Conservation (phyloP, 768 basidiomycete species). For the Xerocomellus amylosporus region DNA sequence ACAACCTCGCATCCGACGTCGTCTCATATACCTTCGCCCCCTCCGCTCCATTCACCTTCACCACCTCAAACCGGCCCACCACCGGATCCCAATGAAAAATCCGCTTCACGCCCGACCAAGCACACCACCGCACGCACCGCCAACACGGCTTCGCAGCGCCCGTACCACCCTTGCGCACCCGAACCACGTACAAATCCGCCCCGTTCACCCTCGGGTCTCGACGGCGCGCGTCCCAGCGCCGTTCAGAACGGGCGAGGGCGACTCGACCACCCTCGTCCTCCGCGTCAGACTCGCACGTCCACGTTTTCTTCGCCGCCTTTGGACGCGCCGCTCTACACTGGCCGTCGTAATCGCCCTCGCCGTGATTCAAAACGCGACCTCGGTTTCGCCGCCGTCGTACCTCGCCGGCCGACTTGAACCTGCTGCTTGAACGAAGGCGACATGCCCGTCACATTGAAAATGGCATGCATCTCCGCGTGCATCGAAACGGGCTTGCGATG, state of each 20-base stretch:
- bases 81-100: conserved; percentile 1
- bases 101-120: conserved; percentile 4
- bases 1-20: conserved; percentile 3
- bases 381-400: background rate
- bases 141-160: conserved; percentile 1
- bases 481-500: conserved; percentile 3
- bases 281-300: background rate
- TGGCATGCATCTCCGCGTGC: conserved; percentile 7
- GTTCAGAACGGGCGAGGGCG: too few relatives aligned
- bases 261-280: too few relatives aligned
- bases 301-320: too few relatives aligned
- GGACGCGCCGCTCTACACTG: too few relatives aligned
- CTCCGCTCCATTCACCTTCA: conserved; percentile 1
- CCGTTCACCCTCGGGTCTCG: too few relatives aligned
- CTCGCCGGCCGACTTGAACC: background rate
- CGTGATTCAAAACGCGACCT: conserved; percentile 1
- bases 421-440: conserved; percentile 8
- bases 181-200: conserved; percentile 2
- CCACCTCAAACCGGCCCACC: background rate
- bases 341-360: background rate
- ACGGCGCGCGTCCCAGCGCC: too few relatives aligned
- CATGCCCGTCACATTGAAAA: conserved; percentile 1
- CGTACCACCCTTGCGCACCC: background rate
- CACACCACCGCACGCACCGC: conserved; percentile 4
- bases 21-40: background rate